Percentiles rank a stretch among this genome's conserved stretches.
These are phyloP conservation scores for Trametes cubensis DNA, from an alignment of 768 basidiomycete species.

Conservation along the genomic window DNA sequence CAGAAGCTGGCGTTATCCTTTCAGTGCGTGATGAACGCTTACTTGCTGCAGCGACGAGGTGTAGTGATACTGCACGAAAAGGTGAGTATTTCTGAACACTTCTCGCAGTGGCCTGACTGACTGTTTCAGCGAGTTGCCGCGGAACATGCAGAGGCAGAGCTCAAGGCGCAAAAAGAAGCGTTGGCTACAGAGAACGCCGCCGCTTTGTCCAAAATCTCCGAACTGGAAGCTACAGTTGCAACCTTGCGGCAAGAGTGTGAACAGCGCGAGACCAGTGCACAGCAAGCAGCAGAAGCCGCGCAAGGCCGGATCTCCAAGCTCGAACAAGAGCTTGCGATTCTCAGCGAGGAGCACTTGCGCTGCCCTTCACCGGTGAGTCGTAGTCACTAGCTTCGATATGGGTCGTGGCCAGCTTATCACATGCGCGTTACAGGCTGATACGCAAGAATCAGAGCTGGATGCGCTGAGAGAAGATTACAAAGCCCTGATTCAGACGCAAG, in stretches of 20 bases:
- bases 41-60: neutral
- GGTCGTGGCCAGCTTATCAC: neutral
- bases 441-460: neutral
- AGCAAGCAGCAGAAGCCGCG: neutral
- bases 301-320: neutral
- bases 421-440: neutral
- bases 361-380: neutral
- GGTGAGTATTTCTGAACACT: neutral
- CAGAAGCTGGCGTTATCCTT: neutral
- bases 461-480: conserved; percentile 1
- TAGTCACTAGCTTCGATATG: too few relatives aligned
- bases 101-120: too few relatives aligned
- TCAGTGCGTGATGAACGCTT: neutral
- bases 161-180: neutral
- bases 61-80: neutral
- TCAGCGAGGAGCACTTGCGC: neutral
- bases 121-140: neutral
- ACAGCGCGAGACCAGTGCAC: neutral
- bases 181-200: neutral
- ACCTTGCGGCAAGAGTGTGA: neutral
- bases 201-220: neutral
- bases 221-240: neutral
- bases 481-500: neutral
- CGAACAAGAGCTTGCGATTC: neutral
- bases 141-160: neutral